Percentiles rank a stretch among this genome's conserved stretches.
phyloP scores from a whole-genome alignment of 768 basidiomycete species.

The Candolleomyces aberdarensis region DNA sequence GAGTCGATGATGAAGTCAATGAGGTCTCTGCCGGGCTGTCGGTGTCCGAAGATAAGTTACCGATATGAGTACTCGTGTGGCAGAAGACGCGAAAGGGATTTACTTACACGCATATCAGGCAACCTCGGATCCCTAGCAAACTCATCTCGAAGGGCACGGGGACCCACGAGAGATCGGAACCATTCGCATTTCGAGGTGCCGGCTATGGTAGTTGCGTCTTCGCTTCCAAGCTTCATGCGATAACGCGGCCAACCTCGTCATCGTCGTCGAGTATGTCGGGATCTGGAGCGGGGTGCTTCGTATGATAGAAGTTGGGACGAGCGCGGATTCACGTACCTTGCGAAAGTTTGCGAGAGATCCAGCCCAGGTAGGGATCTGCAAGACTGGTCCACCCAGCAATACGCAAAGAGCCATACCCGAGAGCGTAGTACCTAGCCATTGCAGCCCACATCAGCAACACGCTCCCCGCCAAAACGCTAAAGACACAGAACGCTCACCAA shows the following conservation, averaged over 20 bases:
- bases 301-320: not conserved
- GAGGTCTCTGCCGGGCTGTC: too few species aligned
- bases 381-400: slow-evolving; percentile 75
- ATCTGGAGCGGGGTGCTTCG: slow-evolving; percentile 33
- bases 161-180: slow-evolving; percentile 80
- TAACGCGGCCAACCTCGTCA: slow-evolving; percentile 65
- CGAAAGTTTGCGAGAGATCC: slow-evolving; percentile 84
- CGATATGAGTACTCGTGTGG: too few species aligned
- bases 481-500: slow-evolving; percentile 66
- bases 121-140: slow-evolving; percentile 71
- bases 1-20: slow-evolving; percentile 5
- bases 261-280: slow-evolving; percentile 79
- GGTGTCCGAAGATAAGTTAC: too few species aligned
- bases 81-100: too few species aligned
- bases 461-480: slow-evolving; percentile 78
- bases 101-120: slow-evolving; percentile 66
- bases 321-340: slow-evolving; percentile 44
- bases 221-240: slow-evolving; percentile 87
- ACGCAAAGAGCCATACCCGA: slow-evolving; percentile 83
- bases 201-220: slow-evolving; percentile 68
- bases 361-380: slow-evolving; percentile 86
- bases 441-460: not conserved
- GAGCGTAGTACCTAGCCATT: slow-evolving; percentile 71
- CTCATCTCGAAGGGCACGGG: slow-evolving; percentile 41
- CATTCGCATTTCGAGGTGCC: slow-evolving; percentile 60